These are phyloP conservation scores for Monilinia fructigena DNA, from an alignment of 2,329 filamentous ascomycete genomes.

Conservation along the genomic window DNA sequence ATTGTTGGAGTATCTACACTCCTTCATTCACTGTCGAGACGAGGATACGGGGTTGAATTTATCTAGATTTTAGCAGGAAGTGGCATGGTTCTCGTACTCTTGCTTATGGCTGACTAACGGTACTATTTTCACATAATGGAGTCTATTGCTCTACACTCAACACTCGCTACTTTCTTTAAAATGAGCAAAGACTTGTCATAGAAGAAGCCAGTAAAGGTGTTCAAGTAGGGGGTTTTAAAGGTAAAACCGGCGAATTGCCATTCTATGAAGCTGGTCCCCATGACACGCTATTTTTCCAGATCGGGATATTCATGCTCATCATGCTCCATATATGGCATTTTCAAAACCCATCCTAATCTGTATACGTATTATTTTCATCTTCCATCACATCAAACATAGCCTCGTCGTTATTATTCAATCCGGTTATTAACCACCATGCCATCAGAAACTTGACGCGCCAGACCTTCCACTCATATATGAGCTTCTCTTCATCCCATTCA, in stretches of 20 bases:
- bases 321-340: slow-evolving; percentile 13
- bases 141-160: no score
- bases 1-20: no score
- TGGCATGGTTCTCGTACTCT: no score
- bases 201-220: not conserved
- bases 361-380: not conserved
- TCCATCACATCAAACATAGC: not conserved
- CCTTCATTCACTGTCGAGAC: no score
- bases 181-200: not conserved
- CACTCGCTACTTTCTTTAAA: no score
- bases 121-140: no score
- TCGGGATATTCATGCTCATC: slow-evolving; percentile 9
- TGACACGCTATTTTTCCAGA: not conserved
- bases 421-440: not conserved
- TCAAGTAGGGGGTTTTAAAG: not conserved
- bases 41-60: no score
- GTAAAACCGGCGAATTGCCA: not conserved
- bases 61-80: no score
- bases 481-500: slow-evolving; percentile 3
- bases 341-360: slow-evolving; percentile 2
- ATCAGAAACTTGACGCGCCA: slow-evolving; percentile 18
- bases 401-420: not conserved
- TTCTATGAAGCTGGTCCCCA: not conserved
- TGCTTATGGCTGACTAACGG: no score
- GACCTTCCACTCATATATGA: slow-evolving; percentile 1